Evolutionary conservation across 768 basidiomycete genomes (phyloP).

Genomic region (Jaapia argillacea): DNA sequence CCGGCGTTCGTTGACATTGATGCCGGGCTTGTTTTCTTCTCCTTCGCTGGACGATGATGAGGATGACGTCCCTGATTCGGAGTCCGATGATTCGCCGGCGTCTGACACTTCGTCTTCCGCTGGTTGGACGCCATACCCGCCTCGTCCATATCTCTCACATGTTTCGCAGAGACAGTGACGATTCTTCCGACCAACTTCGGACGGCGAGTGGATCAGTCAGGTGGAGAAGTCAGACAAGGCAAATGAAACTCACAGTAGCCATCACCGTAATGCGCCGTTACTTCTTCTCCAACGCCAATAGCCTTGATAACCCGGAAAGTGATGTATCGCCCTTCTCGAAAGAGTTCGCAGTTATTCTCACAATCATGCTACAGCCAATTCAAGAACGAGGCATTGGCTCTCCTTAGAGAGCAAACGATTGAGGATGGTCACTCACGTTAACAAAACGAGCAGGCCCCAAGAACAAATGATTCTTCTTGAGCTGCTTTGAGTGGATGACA

Average conservation of each 20-base stretch:
- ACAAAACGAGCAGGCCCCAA: conserved; percentile 88
- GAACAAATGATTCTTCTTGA: conserved; percentile 89
- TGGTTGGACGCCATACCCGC: conserved; percentile 57
- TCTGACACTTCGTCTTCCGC: conserved; percentile 37
- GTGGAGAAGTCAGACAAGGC: conserved; percentile 5
- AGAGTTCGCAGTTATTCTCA: conserved; percentile 81
- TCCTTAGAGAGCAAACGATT: conserved; percentile 5
- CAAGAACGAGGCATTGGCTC: conserved; percentile 1
- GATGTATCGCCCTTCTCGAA: conserved; percentile 83
- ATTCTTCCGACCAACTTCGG: conserved; percentile 54
- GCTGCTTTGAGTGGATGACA: conserved; percentile 84
- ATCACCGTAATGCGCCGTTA: conserved; percentile 86
- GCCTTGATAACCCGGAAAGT: conserved; percentile 77
- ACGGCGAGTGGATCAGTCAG: conserved; percentile 18
- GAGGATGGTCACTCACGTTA: conserved; percentile 47
- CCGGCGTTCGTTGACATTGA: conserved; percentile 70
- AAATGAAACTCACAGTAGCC: conserved; percentile 64
- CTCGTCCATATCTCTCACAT: conserved; percentile 66
- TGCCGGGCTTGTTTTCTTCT: conserved; percentile 23
- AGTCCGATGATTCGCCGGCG: conserved; percentile 30
- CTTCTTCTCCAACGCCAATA: conserved; percentile 75
- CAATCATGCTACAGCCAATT: conserved; percentile 65
- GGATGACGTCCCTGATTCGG: conserved; percentile 39
- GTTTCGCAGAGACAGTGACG: conserved; percentile 80
- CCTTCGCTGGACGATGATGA: conserved; percentile 12